These are phyloP conservation scores for Scutellaria galericulata DNA, from an alignment of 257 asterid genomes.

Conservation along the genomic window DNA sequence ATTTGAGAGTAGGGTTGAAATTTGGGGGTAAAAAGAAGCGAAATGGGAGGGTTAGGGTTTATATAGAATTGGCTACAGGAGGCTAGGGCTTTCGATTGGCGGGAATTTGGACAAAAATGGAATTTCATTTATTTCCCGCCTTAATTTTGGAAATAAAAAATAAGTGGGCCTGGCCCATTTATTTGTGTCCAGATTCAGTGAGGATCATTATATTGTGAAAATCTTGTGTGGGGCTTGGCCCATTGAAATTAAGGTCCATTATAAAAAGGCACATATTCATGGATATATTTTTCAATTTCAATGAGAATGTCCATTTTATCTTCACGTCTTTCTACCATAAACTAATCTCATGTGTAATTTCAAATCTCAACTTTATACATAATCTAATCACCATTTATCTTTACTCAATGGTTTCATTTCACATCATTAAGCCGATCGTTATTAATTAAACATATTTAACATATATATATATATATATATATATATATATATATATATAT, in stretches of 20 bases:
- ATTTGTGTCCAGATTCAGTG: background rate
- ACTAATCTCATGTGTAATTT: background rate
- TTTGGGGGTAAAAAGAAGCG: slow-evolving; percentile 11
- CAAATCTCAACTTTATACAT: background rate
- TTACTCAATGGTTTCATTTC: no score
- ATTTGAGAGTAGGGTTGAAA: slow-evolving; percentile 11
- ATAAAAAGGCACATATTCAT: no score
- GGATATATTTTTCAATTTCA: no score
- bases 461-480: no score
- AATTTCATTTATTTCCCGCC: slow-evolving; percentile 37
- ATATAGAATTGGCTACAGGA: slow-evolving; percentile 15
- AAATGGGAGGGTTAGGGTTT: slow-evolving; percentile 34
- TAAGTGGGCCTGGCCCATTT: slow-evolving; percentile 11
- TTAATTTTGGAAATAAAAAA: background rate
- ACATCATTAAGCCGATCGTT: no score
- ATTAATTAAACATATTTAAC: no score
- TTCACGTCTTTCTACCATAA: background rate
- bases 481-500: no score
- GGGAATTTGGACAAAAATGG: slow-evolving; percentile 30
- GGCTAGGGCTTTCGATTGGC: slow-evolving; percentile 37
- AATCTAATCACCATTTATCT: no score
- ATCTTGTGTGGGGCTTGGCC: background rate
- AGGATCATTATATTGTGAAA: background rate
- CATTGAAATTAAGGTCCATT: background rate
- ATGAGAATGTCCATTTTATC: background rate